Conservation (phyloP, 768 basidiomycete genomes). For the Hypholoma fasciculare region DNA sequence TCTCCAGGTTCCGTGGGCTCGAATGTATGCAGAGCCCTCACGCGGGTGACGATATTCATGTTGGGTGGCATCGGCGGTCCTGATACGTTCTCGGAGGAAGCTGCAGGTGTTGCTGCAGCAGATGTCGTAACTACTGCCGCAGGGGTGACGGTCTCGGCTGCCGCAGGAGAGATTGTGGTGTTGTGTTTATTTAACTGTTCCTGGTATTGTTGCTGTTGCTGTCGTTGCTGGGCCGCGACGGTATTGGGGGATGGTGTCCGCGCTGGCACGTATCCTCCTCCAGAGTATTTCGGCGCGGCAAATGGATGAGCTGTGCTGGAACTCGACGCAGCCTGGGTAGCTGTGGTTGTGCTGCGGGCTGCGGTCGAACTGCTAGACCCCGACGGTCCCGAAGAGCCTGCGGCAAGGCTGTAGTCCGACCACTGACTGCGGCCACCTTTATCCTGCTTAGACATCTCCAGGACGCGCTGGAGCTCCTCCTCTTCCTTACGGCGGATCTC, state of each 20-base stretch:
- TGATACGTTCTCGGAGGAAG: constrained; percentile 1
- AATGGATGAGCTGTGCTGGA: constrained; percentile 19
- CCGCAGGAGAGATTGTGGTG: constrained; percentile 1
- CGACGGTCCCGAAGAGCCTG: constrained; percentile 33
- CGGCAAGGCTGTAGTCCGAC: constrained; percentile 41
- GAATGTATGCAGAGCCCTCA: constrained; percentile 87
- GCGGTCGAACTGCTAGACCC: constrained; percentile 22
- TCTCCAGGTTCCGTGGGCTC: constrained; percentile 88
- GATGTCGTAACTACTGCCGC: constrained; percentile 11
- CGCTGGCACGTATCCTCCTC: constrained; percentile 57
- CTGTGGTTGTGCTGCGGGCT: constrained; percentile 19
- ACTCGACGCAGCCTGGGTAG: constrained; percentile 14
- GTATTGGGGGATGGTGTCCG: constrained; percentile 44
- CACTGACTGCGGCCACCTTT: constrained; percentile 75
- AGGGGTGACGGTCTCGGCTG: constrained; percentile 7
- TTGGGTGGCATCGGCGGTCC: constrained; percentile 6
- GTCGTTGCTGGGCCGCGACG: constrained; percentile 21
- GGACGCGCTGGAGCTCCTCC: constrained; percentile 89
- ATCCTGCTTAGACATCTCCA: constrained; percentile 93
- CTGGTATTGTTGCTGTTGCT: constrained; percentile 24
- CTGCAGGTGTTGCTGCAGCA: constrained; percentile 15
- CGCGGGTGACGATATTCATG: constrained; percentile 69
- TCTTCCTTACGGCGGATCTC: constrained; percentile 85
- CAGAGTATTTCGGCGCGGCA: constrained; percentile 39
- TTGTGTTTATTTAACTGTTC: constrained; percentile 5